These are phyloP conservation scores for Taphrina confusa DNA, from an alignment of 1,139 yeast species.

Conservation along the genomic window DNA sequence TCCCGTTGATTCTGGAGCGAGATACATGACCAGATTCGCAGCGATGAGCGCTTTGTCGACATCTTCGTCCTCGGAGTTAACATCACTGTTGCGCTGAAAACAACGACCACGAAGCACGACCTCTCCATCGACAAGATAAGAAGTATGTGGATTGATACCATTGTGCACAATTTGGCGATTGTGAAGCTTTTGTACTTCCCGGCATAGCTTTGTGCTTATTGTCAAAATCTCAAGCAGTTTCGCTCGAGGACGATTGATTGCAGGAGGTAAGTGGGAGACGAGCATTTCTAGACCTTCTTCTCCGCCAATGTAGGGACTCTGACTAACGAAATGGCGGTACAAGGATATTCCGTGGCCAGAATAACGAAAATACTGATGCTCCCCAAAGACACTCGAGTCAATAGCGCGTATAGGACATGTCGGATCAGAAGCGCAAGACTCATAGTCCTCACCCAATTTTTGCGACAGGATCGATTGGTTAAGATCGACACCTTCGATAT, in stretches of 20 bases:
- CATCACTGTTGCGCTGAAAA: background rate
- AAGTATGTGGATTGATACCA: constrained; percentile 1
- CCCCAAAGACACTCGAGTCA: background rate
- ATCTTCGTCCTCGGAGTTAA: background rate
- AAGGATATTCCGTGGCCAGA: constrained; percentile 6
- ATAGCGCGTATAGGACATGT: constrained; percentile 4
- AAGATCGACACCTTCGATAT: constrained; percentile 1
- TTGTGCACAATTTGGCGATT: constrained; percentile 13
- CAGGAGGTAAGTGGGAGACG: background rate
- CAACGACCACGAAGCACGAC: background rate
- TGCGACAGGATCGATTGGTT: background rate
- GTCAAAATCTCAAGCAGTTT: background rate
- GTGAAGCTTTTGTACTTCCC: constrained; percentile 8
- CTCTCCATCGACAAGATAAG: background rate
- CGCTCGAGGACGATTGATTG: background rate
- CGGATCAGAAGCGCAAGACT: background rate
- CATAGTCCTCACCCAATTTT: background rate
- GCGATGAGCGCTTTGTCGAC: background rate
- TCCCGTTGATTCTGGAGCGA: constrained; percentile 23
- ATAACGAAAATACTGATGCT: constrained; percentile 5
- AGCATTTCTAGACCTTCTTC: constrained; percentile 14
- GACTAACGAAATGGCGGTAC: background rate
- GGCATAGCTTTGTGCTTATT: background rate
- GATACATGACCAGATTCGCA: constrained; percentile 12
- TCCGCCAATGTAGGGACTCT: background rate